A percentile compares a stretch with the other conserved stretches of the same genome.
These are phyloP conservation scores for Madurella mycetomatis DNA, from an alignment of 2,329 filamentous ascomycete species.

Conservation along the genomic window DNA sequence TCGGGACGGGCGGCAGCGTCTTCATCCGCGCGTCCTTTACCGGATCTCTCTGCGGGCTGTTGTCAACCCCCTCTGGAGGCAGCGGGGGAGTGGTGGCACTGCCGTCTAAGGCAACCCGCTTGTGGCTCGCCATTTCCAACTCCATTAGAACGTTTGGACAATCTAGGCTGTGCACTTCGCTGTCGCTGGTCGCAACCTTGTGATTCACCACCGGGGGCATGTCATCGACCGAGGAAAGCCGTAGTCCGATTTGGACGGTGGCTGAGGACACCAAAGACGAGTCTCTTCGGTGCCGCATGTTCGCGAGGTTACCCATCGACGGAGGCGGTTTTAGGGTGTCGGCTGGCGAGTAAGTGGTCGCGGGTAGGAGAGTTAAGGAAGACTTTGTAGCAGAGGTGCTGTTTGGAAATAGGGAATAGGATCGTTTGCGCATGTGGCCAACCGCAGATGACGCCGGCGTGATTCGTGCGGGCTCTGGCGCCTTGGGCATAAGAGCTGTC, in stretches of 20 bases:
- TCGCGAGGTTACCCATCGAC: slow-evolving; percentile 38
- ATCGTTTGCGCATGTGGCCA: slow-evolving; percentile 33
- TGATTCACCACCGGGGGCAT: slow-evolving; percentile 35
- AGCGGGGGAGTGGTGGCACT: background rate
- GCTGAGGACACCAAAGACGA: slow-evolving; percentile 62
- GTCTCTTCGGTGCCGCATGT: slow-evolving; percentile 48
- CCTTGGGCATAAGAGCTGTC: slow-evolving; percentile 21
- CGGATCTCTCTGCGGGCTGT: slow-evolving; percentile 25
- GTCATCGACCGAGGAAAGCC: slow-evolving; percentile 57
- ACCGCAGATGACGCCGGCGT: slow-evolving; percentile 20
- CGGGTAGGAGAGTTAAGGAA: slow-evolving; percentile 40
- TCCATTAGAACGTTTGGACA: slow-evolving; percentile 16
- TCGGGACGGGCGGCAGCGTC: slow-evolving; percentile 37
- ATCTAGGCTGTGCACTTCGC: slow-evolving; percentile 37
- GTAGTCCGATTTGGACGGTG: slow-evolving; percentile 67
- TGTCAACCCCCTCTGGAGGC: slow-evolving; percentile 16
- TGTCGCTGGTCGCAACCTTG: slow-evolving; percentile 18
- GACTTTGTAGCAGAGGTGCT: slow-evolving; percentile 28
- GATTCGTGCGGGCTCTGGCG: slow-evolving; percentile 32
- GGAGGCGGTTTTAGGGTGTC: slow-evolving; percentile 41
- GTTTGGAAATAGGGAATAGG: slow-evolving; percentile 40
- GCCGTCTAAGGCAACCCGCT: slow-evolving; percentile 13
- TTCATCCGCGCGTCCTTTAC: slow-evolving; percentile 35
- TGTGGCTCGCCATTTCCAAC: slow-evolving; percentile 9
- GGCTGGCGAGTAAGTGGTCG: slow-evolving; percentile 43